Evolutionary conservation across 352 stramenopile species (phyloP), one percentile per base, ranked within the genome.

Genomic region (Phytophthora ramorum): DNA sequence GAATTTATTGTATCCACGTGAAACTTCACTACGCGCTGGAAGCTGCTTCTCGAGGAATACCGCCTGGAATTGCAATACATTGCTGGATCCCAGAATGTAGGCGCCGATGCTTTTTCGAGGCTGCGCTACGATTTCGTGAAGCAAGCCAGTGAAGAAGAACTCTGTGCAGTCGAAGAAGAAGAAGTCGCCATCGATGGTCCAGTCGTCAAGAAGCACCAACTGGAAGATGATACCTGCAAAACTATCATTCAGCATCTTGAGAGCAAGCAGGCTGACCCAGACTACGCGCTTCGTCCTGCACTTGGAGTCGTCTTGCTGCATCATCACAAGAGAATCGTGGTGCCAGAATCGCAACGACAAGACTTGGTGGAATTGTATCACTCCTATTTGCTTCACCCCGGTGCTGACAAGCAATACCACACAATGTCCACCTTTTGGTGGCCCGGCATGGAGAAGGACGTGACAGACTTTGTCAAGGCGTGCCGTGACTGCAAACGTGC

Each of bases 321-420:
- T 13, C 32, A 37, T 1, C 32, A 8, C 28, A 34, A 12, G 4
- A 37, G 7, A 12, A 37, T 37, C 2, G 7, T 66, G 9, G 30
- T 66, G 1, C 58, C 58, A 16, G 14, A 10, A 0, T 60, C 48
- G 12, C 41, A 49, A 0, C 41, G 49, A 1, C 13, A 44, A 1
- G 28, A 22, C 22, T 2, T 66, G 0, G 20, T 43, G 4, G 40
- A 61, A 14, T 6, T 46, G 6, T 63, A 69, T 34, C 61, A 69
- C 28, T 34, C 28, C 4, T 53, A 63, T 19, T 35, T 69, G 7
- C 19, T 55, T 22, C 60, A 69, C 43, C 45, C 51, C 7, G 60
- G 60, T 16, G 9, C 12, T 9, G 53, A 69, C 24, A 54, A 53
- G 14, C 46, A 69, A 13, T 54, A 38, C 12, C 26, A 37, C 32